Evolutionary conservation across 2,329 filamentous ascomycete species (phyloP).

Genomic region (Aspergillus eucalypticola): DNA sequence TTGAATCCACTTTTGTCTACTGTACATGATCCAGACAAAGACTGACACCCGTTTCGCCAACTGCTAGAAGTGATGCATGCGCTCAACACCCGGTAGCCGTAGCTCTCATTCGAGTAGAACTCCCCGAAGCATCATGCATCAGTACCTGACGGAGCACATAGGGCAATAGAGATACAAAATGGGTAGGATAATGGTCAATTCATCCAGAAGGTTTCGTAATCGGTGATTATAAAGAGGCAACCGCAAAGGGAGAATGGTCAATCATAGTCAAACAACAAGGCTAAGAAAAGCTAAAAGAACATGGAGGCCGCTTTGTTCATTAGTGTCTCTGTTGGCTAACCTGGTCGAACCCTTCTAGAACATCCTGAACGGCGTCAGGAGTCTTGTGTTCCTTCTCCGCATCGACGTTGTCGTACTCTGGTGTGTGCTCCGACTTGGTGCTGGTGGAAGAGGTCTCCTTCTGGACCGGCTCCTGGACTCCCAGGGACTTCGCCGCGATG

Average conservation of each 20-base stretch:
- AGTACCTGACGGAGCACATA: not conserved
- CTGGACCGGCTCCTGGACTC: constrained; percentile 25
- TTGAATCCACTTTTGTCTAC: constrained; percentile 13
- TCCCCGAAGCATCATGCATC: not conserved
- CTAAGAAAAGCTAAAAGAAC: constrained; percentile 1
- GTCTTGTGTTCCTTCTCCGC: constrained; percentile 16
- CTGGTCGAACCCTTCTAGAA: constrained; percentile 52
- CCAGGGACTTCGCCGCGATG: constrained; percentile 49
- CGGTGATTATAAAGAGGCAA: constrained; percentile 1
- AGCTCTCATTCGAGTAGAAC: not conserved
- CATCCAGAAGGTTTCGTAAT: constrained; percentile 10
- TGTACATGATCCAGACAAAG: constrained; percentile 18
- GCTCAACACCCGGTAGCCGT: not conserved
- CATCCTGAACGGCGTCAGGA: constrained; percentile 47
- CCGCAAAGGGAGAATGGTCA: constrained; percentile 5
- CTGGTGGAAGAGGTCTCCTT: constrained; percentile 8
- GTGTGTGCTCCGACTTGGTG: constrained; percentile 28
- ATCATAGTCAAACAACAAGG: constrained; percentile 4
- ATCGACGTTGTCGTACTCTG: constrained; percentile 20
- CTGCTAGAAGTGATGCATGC: not conserved
- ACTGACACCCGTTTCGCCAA: not conserved
- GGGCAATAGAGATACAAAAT: constrained; percentile 5
- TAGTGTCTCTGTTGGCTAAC: constrained; percentile 36
- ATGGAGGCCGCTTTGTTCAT: constrained; percentile 7
- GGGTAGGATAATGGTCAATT: not conserved